phyloP scores from a whole-genome alignment of 2,329 filamentous ascomycete species.

The Elsinoe fawcettii region DNA sequence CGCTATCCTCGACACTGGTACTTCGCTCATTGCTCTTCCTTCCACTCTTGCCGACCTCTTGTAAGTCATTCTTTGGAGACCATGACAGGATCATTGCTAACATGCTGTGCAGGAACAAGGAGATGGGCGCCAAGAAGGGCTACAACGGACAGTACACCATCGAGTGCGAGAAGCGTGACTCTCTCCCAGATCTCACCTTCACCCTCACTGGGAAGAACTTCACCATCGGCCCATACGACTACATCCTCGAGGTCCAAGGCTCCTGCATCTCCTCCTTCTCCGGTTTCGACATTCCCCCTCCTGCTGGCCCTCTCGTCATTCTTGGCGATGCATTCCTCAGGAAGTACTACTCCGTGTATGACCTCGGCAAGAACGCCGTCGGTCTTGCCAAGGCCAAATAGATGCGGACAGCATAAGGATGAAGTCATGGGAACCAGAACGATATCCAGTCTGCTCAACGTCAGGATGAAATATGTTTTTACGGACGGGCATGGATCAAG shows the following conservation, averaged over 20 bases:
- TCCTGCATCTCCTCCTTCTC: constrained; percentile 97
- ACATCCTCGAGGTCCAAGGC: constrained; percentile 90
- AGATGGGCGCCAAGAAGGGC: constrained; percentile 96
- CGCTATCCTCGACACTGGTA: constrained; percentile 95
- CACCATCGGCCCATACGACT: constrained; percentile 79
- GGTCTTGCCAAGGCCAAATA: constrained; percentile 81
- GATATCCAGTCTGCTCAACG: not conserved
- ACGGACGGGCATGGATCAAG: not conserved
- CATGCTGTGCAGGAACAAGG: constrained; percentile 57
- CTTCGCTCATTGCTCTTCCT: constrained; percentile 92
- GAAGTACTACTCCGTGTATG: constrained; percentile 92
- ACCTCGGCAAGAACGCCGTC: constrained; percentile 80
- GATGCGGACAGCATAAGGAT: not conserved
- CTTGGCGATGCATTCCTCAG: constrained; percentile 78
- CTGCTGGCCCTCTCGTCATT: constrained; percentile 85
- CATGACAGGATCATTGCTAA: constrained; percentile 15
- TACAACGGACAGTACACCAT: constrained; percentile 96
- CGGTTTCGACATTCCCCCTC: constrained; percentile 79
- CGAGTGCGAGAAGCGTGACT: constrained; percentile 76
- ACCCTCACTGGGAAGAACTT: constrained; percentile 88
- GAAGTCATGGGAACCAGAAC: not conserved
- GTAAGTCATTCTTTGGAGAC: constrained; percentile 37
- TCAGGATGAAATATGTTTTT: not conserved
- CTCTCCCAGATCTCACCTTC: constrained; percentile 85
- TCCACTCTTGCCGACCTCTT: constrained; percentile 86